These are phyloP conservation scores for Trypanosoma rangeli DNA, from an alignment of 208 protist species.

Conservation along the genomic window DNA sequence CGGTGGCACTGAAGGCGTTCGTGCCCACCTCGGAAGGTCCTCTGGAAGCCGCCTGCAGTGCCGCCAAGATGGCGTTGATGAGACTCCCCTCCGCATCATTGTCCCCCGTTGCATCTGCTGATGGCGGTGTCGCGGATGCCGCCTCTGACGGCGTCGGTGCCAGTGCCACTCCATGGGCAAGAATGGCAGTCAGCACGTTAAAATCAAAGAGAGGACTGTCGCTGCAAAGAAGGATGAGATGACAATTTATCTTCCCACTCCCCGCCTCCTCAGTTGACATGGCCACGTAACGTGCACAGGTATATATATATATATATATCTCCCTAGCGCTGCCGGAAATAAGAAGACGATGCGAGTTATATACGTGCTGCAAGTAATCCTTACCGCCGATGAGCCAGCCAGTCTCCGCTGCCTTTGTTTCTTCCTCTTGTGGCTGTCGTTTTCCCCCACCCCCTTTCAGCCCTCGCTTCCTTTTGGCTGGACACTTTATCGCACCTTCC, in stretches of 20 bases:
- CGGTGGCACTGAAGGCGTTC: not conserved
- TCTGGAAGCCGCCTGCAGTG: not conserved
- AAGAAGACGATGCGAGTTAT: too few species aligned
- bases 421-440: too few species aligned
- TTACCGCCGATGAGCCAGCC: too few species aligned
- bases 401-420: too few species aligned
- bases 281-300: too few species aligned
- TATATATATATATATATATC: too few species aligned
- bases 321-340: too few species aligned
- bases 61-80: constrained; percentile 3
- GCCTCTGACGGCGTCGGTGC: not conserved
- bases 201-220: constrained; percentile 22
- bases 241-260: not conserved
- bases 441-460: not conserved
- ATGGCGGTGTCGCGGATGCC: not conserved
- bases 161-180: constrained; percentile 9
- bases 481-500: not conserved
- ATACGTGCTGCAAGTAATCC: too few species aligned
- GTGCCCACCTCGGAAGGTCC: not conserved
- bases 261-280: not conserved
- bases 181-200: constrained; percentile 3
- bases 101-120: not conserved
- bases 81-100: not conserved
- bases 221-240: constrained; percentile 25
- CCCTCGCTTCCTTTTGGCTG: too few species aligned